phyloP scores from a whole-genome alignment of 768 basidiomycete genomes.

The Melanogaster broomeanus region DNA sequence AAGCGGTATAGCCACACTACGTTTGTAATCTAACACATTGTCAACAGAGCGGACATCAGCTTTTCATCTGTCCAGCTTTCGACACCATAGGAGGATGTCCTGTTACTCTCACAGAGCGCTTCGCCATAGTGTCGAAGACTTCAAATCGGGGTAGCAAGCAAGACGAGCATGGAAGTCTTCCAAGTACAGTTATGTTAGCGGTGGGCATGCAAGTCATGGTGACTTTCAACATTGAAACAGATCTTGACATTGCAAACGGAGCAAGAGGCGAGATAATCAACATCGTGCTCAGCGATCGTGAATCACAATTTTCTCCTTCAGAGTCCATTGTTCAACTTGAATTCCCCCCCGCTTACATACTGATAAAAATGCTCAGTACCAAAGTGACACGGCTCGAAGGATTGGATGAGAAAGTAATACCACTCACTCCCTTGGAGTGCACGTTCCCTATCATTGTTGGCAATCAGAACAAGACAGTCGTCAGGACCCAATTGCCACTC shows the following conservation, averaged over 20 bases:
- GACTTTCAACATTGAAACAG: constrained; percentile 40
- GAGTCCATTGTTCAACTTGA: constrained; percentile 21
- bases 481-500: constrained; percentile 30
- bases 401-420: not conserved
- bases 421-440: not conserved
- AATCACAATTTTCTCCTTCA: not conserved
- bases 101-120: constrained; percentile 11
- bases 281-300: not conserved
- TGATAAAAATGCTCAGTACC: constrained; percentile 23
- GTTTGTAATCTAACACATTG: no score
- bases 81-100: constrained; percentile 22
- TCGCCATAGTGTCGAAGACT: not conserved
- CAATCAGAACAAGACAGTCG: constrained; percentile 9
- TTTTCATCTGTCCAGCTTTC: constrained; percentile 32
- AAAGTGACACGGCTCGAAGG: not conserved
- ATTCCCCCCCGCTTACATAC: constrained; percentile 31
- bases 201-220: constrained; percentile 44
- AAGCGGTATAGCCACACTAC: no score
- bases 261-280: constrained; percentile 29
- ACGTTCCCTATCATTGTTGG: not conserved
- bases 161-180: constrained; percentile 3
- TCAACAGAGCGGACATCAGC: constrained; percentile 18
- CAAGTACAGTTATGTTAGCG: constrained; percentile 19
- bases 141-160: not conserved
- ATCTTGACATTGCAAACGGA: constrained; percentile 43